Base-by-base conservation (phyloP, 2,329 filamentous ascomycete genomes). In the Stemphylium vesicarium region DNA sequence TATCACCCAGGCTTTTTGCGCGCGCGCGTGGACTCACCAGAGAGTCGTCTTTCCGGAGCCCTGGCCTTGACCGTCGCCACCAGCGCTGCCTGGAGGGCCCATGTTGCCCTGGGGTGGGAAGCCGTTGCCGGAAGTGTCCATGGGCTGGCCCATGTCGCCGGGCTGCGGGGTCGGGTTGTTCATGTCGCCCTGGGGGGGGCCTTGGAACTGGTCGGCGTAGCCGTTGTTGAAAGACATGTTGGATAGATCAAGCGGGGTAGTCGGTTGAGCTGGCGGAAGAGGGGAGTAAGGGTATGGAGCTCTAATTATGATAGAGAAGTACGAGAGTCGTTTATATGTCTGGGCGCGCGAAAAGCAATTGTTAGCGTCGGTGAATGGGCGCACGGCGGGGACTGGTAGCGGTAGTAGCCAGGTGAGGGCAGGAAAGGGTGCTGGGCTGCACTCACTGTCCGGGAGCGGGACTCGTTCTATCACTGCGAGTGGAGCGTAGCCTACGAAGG, bases 211-310 rank as follows among this genome's bases (percentile, higher is more conserved):
- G 61, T 82, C 80, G 47, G 36, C 36, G 68, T 88, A 85, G 76
- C 85, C 87, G 75, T 85, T 85, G 60, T 84, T 83, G 79, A 87
- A 88, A 73, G 85, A 87, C 87, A 89, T 89, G 54, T 63, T 83
- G 74, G 56, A 52, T 50, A 46, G 60, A 64, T 62, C 53, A 62
- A 50, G 51, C 50, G 60, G 58, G 62, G 53, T 65, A 59, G 58
- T 61, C 49, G 58, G 43, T 44, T 53, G 43, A 40, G 31, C 43
- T 52, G 47, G 48, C 49, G 50, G 55, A 48, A 43, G 33, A 44
- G 50, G 51, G 47, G 57, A 59, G 57, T 63, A 63, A 59, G 48
- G 57, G 62, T 69, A 65, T 62, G 47, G 62, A 42, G 65, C 54
- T 64, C 60, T 72, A 72, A 70, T 56, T 71, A 70, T 73, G 60